phyloP scores from a whole-genome alignment of 148 eudicot species.

The Vaccinium vitisidaea region DNA sequence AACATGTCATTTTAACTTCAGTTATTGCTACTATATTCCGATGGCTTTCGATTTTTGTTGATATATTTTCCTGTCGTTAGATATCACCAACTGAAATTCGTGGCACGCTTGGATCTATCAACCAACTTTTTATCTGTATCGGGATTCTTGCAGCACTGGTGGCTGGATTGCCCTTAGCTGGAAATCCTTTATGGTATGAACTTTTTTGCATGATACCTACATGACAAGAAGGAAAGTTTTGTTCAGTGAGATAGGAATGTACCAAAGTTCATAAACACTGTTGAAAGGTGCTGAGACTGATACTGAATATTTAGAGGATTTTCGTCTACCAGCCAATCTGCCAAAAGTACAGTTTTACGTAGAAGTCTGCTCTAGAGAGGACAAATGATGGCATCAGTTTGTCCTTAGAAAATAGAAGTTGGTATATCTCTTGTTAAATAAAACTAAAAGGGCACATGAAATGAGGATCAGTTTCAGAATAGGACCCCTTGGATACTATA shows the following conservation, averaged over 20 bases:
- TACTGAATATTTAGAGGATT: neutral
- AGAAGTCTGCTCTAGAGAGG: neutral
- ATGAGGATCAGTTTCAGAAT: neutral
- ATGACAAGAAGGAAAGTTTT: neutral
- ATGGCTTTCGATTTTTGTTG: conserved; percentile 8
- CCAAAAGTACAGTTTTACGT: neutral
- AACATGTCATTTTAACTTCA: neutral
- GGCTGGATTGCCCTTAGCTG: conserved; percentile 91
- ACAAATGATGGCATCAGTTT: neutral
- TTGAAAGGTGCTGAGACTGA: conserved; percentile 13
- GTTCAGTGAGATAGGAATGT: conserved; percentile 5
- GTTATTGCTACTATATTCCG: neutral
- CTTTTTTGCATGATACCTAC: conserved; percentile 12
- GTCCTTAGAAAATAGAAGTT: neutral
- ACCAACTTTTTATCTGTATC: conserved; percentile 90
- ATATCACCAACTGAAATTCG: conserved; percentile 98
- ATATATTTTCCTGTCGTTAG: conserved; percentile 38
- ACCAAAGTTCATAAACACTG: neutral
- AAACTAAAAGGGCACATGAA: neutral
- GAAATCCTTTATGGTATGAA: conserved; percentile 79
- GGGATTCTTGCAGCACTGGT: conserved; percentile 95
- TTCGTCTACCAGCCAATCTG: neutral
- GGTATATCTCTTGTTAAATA: conserved; percentile 10
- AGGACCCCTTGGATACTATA: neutral
- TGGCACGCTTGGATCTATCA: conserved; percentile 95